Conservation (phyloP, 2,329 filamentous ascomycete species). For the Sporothrix pallida region DNA sequence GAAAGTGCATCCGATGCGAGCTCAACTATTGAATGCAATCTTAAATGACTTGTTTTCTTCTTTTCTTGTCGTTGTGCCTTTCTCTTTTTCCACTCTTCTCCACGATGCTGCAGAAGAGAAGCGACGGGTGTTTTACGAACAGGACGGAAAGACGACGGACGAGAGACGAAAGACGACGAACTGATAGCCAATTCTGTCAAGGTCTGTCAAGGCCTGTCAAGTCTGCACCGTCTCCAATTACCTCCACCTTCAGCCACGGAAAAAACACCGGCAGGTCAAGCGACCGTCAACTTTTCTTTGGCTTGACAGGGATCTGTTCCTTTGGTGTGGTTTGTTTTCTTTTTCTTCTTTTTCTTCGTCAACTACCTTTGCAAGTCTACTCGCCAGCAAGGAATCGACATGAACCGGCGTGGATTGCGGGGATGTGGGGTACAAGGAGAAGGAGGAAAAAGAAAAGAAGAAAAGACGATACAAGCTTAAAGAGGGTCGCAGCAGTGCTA, state of each 20-base stretch:
- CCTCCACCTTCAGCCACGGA: background rate
- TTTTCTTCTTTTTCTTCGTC: no score
- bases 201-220: no score
- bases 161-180: background rate
- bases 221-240: background rate
- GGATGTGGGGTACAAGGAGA: background rate
- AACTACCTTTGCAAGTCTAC: no score
- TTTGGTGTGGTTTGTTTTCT: no score
- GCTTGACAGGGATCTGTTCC: background rate
- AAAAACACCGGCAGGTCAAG: background rate
- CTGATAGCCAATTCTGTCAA: background rate
- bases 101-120: background rate
- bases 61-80: background rate
- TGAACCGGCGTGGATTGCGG: conserved; percentile 9
- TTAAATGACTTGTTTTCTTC: background rate
- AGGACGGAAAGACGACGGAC: background rate
- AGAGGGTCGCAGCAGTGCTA: background rate
- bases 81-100: background rate
- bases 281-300: background rate
- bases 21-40: background rate
- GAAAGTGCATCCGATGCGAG: background rate
- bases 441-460: background rate
- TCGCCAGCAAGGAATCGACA: background rate
- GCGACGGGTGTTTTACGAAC: no score
- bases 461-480: background rate